Evolutionary conservation across 1,284 basidiomycete species (phyloP).

Genomic region (Heterobasidion occidentale): DNA sequence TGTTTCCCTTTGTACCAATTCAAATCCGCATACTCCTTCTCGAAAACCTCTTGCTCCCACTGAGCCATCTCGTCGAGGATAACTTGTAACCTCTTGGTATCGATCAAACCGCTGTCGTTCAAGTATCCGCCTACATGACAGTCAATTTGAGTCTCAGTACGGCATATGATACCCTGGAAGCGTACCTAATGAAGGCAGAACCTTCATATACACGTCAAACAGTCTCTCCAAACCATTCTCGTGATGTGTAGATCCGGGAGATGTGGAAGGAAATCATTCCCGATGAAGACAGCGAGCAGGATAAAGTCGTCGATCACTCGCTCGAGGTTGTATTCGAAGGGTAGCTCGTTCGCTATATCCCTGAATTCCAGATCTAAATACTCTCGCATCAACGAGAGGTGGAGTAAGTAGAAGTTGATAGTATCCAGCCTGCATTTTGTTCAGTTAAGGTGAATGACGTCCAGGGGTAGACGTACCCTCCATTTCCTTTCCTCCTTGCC

Average conservation of each 20-base stretch:
- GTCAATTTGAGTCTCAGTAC: not conserved
- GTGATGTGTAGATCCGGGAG: constrained; percentile 96
- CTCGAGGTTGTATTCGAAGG: constrained; percentile 80
- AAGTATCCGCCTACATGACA: constrained; percentile 76
- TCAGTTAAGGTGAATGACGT: not conserved
- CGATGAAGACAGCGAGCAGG: constrained; percentile 91
- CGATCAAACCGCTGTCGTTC: constrained; percentile 86
- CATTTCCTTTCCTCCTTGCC: constrained; percentile 61
- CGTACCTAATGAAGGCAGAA: constrained; percentile 75
- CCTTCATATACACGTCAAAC: constrained; percentile 93
- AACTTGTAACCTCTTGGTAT: constrained; percentile 75
- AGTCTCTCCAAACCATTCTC: constrained; percentile 91
- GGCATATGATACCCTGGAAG: not conserved
- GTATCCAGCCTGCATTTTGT: constrained; percentile 56
- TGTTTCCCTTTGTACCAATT: constrained; percentile 92
- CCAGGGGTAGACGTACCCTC: constrained; percentile 42
- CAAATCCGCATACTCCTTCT: constrained; percentile 83
- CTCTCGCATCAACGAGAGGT: constrained; percentile 92
- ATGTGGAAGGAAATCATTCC: constrained; percentile 97
- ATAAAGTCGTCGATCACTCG: constrained; percentile 98
- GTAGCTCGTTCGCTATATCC: constrained; percentile 49
- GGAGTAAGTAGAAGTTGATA: constrained; percentile 92
- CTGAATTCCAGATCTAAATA: constrained; percentile 95
- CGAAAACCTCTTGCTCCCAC: constrained; percentile 87
- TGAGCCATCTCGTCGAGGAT: constrained; percentile 83